These are phyloP conservation scores for Babesia ovata DNA, from an alignment of 169 alveolate genomes.

Conservation along the genomic window DNA sequence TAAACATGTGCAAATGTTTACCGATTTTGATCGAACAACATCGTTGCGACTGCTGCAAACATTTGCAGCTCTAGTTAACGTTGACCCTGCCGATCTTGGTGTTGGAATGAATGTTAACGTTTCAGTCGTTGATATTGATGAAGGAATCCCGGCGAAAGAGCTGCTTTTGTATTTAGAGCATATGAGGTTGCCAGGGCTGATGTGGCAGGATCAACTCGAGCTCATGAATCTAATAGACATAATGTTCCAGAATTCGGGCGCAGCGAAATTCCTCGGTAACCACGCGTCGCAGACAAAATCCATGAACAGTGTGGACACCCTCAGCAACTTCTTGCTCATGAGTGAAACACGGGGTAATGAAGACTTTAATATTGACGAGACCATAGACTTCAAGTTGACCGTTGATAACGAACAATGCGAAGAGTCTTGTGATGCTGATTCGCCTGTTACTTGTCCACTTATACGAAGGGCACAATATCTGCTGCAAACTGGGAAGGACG, in stretches of 20 bases:
- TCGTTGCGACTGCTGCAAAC: slow-evolving; percentile 24
- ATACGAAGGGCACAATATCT: slow-evolving; percentile 17
- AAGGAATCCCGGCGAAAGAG: slow-evolving; percentile 23
- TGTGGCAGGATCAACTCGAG: slow-evolving; percentile 54
- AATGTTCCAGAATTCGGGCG: slow-evolving; percentile 7
- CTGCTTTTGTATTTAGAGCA: slow-evolving; percentile 49
- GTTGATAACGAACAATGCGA: not conserved
- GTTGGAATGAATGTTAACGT: not conserved
- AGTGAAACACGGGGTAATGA: not conserved
- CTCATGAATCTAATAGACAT: slow-evolving; percentile 36
- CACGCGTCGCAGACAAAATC: not conserved
- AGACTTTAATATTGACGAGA: slow-evolving; percentile 5
- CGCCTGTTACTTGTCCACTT: slow-evolving; percentile 10
- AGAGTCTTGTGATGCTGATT: not conserved
- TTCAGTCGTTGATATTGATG: not conserved
- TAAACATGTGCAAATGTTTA: slow-evolving; percentile 23
- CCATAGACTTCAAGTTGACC: slow-evolving; percentile 18
- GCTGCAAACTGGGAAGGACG: slow-evolving; percentile 14
- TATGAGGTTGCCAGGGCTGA: slow-evolving; percentile 53
- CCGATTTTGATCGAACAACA: slow-evolving; percentile 27
- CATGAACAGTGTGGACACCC: slow-evolving; percentile 1
- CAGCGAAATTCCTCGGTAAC: not conserved
- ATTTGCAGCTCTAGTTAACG: slow-evolving; percentile 1
- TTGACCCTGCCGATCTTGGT: slow-evolving; percentile 4
- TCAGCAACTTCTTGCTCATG: slow-evolving; percentile 16